Conservation (phyloP, 164 flowering plant species). For the Piper betle region DNA sequence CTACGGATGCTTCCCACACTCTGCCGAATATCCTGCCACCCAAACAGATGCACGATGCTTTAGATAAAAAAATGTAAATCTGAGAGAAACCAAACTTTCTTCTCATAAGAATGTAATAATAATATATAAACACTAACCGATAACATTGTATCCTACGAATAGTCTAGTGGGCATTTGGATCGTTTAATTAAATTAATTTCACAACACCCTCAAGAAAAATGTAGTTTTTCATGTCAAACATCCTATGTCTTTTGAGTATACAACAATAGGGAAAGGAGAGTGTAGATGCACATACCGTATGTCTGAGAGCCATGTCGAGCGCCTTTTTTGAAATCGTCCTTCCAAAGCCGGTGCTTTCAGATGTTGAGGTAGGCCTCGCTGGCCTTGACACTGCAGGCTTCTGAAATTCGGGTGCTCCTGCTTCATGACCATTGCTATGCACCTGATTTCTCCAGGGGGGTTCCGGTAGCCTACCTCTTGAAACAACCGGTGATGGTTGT, state of each 20-base stretch:
- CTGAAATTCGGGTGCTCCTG: conserved; percentile 31
- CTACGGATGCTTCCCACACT: conserved; percentile 46
- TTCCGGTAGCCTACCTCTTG: conserved; percentile 62
- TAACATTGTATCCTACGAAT: no score
- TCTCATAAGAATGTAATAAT: no score
- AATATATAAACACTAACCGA: no score
- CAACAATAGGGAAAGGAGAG: background rate
- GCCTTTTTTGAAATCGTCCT: conserved; percentile 89
- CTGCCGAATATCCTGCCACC: conserved; percentile 57
- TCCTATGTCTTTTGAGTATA: background rate
- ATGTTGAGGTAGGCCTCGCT: conserved; percentile 28
- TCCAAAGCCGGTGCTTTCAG: conserved; percentile 72
- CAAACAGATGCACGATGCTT: no score
- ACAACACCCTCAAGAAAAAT: no score
- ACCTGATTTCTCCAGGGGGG: conserved; percentile 28
- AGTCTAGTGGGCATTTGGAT: no score
- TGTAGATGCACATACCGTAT: conserved; percentile 51
- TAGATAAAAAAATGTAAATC: no score
- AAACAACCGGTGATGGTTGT: conserved; percentile 52
- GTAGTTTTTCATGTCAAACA: no score
- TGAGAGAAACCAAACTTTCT: no score
- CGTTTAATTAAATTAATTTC: no score
- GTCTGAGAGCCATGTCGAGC: conserved; percentile 87
- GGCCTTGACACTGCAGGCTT: conserved; percentile 33
- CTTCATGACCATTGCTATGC: conserved; percentile 35